Evolutionary conservation across 148 eudicot genomes (phyloP), one percentile per base, ranked within the genome.

Genomic region (Salicornia ramosissima): DNA sequence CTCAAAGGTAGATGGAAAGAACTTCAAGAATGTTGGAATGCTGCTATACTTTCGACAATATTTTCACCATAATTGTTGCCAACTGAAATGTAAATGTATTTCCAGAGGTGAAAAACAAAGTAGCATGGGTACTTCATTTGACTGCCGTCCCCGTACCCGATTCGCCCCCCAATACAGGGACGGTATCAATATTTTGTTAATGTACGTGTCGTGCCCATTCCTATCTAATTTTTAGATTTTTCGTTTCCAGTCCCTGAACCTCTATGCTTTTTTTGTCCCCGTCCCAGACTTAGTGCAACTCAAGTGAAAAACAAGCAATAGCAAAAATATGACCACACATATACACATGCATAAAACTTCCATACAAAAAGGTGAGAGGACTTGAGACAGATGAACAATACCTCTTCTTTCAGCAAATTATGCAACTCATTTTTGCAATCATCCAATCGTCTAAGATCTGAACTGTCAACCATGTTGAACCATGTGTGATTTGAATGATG

Each of bases 401-500:
- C 99, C 99, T 94, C 99, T 77, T 94, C 99, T 79, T 94, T 94
- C 66, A 94, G 83, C 43, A 94, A 81, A 82, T 91, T 94, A 70
- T 91, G 88, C 71, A 88, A 78, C 79, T 91, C 96, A 70, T 84
- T 75, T 68, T 80, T 87, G 85, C 97, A 94, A 74, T 94, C 97
- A 61, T 94, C 93, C 53, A 89, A 76, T 52, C 99, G 80, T 71
- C 99, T 85, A 54, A 94, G 82, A 87, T 94, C 97, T 3, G 97
- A 94, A 79, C 97, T 94, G 78, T 94, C 99, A 76, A 95, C 99
- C n/a, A n/a, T n/a, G n/a, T n/a, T n/a, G n/a, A n/a, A n/a, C n/a
- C n/a, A n/a, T n/a, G n/a, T n/a, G n/a, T n/a, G n/a, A n/a, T n/a
- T n/a, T n/a, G n/a, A n/a, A n/a, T n/a, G n/a, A n/a, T n/a, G n/a